Conservation (phyloP, 2,329 filamentous ascomycete genomes). For the Nigrograna mackinnonii region DNA sequence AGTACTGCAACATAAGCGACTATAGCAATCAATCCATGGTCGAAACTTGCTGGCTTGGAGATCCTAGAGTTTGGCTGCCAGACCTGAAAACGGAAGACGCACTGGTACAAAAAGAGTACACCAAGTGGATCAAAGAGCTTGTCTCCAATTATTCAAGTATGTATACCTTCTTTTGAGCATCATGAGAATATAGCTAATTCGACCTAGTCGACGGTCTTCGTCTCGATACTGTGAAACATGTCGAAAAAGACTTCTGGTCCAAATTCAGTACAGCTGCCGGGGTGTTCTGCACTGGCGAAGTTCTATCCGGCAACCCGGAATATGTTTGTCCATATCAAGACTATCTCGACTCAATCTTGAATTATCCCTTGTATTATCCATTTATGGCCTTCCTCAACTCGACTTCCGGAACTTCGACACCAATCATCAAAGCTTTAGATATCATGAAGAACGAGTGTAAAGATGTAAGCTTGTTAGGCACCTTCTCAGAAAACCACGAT, state of each 20-base stretch:
- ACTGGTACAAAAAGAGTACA: conserved; percentile 11
- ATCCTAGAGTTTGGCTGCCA: conserved; percentile 41
- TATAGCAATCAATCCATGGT: conserved; percentile 55
- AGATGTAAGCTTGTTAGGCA: conserved; percentile 42
- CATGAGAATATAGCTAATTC: too few relatives aligned
- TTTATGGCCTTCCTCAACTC: conserved; percentile 41
- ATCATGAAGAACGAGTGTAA: conserved; percentile 38
- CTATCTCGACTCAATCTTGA: conserved; percentile 39
- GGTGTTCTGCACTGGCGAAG: conserved; percentile 43
- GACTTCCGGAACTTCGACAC: conserved; percentile 38
- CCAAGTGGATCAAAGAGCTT: conserved; percentile 18
- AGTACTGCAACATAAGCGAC: conserved; percentile 59
- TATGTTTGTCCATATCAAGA: conserved; percentile 37
- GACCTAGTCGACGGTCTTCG: conserved; percentile 41
- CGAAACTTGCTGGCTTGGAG: conserved; percentile 56
- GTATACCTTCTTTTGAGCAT: too few relatives aligned
- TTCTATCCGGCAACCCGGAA: conserved; percentile 32
- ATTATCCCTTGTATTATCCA: conserved; percentile 43
- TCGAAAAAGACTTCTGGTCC: conserved; percentile 40
- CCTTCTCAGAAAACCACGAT: conserved; percentile 48
- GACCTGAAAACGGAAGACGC: conserved; percentile 51
- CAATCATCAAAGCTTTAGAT: conserved; percentile 37
- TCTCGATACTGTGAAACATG: conserved; percentile 43
- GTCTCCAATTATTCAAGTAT: conserved; percentile 40
- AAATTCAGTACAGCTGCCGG: conserved; percentile 37